phyloP scores from a whole-genome alignment of 352 stramenopile genomes.

The Pythium oligandrum region DNA sequence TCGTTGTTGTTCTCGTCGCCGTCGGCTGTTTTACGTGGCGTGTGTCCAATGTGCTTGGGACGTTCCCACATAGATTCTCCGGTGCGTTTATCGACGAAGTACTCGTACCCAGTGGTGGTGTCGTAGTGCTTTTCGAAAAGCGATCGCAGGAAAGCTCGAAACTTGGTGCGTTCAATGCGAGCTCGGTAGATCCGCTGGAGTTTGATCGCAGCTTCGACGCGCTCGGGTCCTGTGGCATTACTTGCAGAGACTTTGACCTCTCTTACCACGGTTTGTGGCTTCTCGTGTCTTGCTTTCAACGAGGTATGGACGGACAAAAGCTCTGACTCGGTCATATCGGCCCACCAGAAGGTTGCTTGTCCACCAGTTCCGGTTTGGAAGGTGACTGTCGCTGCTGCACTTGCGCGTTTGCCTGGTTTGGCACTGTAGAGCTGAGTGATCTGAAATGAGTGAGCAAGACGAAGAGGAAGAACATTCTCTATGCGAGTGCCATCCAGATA shows the following conservation, averaged over 20 bases:
- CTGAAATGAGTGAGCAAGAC: constrained; percentile 46
- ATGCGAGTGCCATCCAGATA: constrained; percentile 58
- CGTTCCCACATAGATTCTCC: constrained; percentile 55
- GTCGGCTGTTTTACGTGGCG: constrained; percentile 13
- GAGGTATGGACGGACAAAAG: constrained; percentile 49
- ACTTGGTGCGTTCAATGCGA: constrained; percentile 56
- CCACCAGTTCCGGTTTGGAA: constrained; percentile 34
- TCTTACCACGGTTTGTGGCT: constrained; percentile 8
- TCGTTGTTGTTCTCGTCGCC: constrained; percentile 8
- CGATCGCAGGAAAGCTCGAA: constrained; percentile 44
- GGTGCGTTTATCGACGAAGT: constrained; percentile 63
- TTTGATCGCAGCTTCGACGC: constrained; percentile 46
- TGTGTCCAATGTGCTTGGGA: constrained; percentile 20
- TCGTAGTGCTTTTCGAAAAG: constrained; percentile 57
- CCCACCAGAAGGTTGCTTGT: constrained; percentile 35
- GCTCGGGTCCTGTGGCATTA: constrained; percentile 65
- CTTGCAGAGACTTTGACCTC: constrained; percentile 32
- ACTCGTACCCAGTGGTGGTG: constrained; percentile 28
- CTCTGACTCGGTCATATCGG: constrained; percentile 47
- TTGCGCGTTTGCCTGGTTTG: background rate
- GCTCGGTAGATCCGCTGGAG: constrained; percentile 70
- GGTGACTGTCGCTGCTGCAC: constrained; percentile 28
- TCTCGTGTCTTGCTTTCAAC: constrained; percentile 35
- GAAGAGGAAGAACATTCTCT: constrained; percentile 35
- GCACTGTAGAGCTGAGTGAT: constrained; percentile 41